phyloP scores from a whole-genome alignment of 2,329 filamentous ascomycete genomes.

The Trichocomaceae sp. region DNA sequence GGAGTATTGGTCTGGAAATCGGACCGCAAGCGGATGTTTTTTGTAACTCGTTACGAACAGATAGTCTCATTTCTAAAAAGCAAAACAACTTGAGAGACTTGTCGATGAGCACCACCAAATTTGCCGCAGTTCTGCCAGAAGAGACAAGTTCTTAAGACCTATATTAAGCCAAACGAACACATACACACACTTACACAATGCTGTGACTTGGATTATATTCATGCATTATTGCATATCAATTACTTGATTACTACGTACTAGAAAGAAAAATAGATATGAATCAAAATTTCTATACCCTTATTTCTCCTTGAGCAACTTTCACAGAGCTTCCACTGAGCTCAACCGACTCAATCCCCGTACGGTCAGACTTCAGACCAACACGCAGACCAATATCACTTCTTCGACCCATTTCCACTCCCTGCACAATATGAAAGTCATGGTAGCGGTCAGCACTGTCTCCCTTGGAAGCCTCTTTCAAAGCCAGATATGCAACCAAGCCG shows the following conservation, averaged over 20 bases:
- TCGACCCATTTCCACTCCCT: slow-evolving; percentile 63
- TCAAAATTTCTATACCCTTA: slow-evolving; percentile 16
- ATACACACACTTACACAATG: not conserved
- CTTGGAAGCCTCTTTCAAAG: slow-evolving; percentile 35
- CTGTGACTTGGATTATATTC: not conserved
- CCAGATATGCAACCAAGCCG: slow-evolving; percentile 51
- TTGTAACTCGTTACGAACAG: slow-evolving; percentile 86
- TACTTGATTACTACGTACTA: not conserved
- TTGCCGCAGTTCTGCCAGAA: not conserved
- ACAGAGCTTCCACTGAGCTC: slow-evolving; percentile 31
- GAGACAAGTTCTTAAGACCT: not conserved
- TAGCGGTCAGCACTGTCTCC: slow-evolving; percentile 20
- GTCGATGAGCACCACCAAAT: not conserved
- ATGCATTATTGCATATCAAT: not conserved
- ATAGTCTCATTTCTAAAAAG: slow-evolving; percentile 72
- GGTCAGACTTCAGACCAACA: slow-evolving; percentile 19
- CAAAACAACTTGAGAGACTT: slow-evolving; percentile 26
- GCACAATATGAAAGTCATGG: slow-evolving; percentile 49
- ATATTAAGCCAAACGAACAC: not conserved
- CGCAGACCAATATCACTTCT: slow-evolving; percentile 34
- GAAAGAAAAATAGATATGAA: not conserved
- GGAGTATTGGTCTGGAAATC: slow-evolving; percentile 86
- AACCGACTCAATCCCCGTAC: slow-evolving; percentile 26
- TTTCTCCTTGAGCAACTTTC: slow-evolving; percentile 29
- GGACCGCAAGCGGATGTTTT: slow-evolving; percentile 74